phyloP scores from a whole-genome alignment of 2,329 filamentous ascomycete genomes.

The Diaporthe helianthi region DNA sequence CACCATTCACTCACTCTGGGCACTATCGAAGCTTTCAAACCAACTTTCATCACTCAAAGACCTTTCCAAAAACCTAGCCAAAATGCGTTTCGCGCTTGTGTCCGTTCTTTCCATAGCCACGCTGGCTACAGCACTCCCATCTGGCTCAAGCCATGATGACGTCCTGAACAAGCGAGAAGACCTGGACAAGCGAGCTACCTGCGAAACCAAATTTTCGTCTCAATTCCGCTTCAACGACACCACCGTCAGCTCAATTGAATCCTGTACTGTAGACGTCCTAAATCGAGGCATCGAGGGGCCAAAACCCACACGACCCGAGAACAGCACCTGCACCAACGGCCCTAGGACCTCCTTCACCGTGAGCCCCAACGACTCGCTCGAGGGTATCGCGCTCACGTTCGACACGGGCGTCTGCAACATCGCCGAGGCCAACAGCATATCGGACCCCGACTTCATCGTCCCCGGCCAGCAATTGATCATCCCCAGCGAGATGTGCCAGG shows the following conservation, averaged over 20 bases:
- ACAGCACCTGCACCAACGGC: slow-evolving; percentile 10
- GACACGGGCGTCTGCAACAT: slow-evolving; percentile 25
- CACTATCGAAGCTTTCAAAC: not conserved
- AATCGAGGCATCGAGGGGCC: slow-evolving; percentile 5
- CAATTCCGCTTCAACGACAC: slow-evolving; percentile 26
- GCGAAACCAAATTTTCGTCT: not conserved
- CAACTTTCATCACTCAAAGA: not conserved
- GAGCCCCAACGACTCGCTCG: slow-evolving; percentile 5
- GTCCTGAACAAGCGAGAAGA: too few relatives aligned
- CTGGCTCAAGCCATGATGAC: not conserved
- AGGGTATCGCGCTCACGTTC: slow-evolving; percentile 22
- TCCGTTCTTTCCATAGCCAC: slow-evolving; percentile 4
- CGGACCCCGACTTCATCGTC: slow-evolving; percentile 12
- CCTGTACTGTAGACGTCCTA: slow-evolving; percentile 11
- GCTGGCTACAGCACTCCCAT: slow-evolving; percentile 2
- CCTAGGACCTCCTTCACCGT: slow-evolving; percentile 13
- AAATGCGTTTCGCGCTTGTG: not conserved
- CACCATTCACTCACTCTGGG: not conserved
- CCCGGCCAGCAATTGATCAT: not conserved
- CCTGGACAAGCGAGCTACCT: not conserved
- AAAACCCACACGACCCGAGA: not conserved
- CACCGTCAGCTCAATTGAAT: not conserved
- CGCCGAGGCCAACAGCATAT: not conserved
- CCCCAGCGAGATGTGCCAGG: slow-evolving; percentile 14
- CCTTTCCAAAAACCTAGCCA: not conserved